Base-by-base conservation (phyloP, 164 flowering plant species). In the Buxus sempervirens region DNA sequence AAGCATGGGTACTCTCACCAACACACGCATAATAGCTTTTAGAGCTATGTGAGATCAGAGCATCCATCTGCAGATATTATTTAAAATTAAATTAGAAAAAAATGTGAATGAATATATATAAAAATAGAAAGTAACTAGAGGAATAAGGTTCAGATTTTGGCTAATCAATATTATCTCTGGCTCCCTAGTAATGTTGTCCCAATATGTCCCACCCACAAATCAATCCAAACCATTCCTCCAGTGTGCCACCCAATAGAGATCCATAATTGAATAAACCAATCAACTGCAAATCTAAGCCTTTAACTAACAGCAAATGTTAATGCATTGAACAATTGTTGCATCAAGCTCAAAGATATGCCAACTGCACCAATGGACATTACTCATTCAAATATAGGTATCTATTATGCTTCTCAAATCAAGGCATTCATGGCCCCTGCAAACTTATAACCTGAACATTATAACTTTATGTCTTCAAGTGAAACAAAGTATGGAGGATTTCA, bases 1-100 rank as follows among this genome's bases (percentile, higher is more conserved):
- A 93, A 21, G 99, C 99, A 82, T 84, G 97, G 27, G 97, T 96
- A 74, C 99, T 96, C 85, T 96, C 99, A 62, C 99, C 99, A 48
- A 96, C 98, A 73, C 98, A 93, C 26, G 99, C 99, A 74, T 96
- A 96, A 67, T 86, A 93, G 79, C 99, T 96, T 72, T 84, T 93
- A 9, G 98, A 87, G 79, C 91, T 86, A 76, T 86, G 85, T 60
- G 97, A 88, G 54, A 89, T 88, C 55, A 91, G 66, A 45, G 91
- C 90, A 82, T 96, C 98, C 98, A 93, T 96, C 99, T 93, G 87
- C 49, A 67, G 4, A 77, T 23, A 74, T 7, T 59, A 57, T 55
- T 48, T 22, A 67, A 32, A 4, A 26, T 12, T 8, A 27, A 57
- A 45, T 49, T 28, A 54, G 25, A 58, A 49, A 20, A 56, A 57